Evolutionary conservation across 2,329 filamentous ascomycete genomes (phyloP).

Genomic region (Epichloe amarillans): DNA sequence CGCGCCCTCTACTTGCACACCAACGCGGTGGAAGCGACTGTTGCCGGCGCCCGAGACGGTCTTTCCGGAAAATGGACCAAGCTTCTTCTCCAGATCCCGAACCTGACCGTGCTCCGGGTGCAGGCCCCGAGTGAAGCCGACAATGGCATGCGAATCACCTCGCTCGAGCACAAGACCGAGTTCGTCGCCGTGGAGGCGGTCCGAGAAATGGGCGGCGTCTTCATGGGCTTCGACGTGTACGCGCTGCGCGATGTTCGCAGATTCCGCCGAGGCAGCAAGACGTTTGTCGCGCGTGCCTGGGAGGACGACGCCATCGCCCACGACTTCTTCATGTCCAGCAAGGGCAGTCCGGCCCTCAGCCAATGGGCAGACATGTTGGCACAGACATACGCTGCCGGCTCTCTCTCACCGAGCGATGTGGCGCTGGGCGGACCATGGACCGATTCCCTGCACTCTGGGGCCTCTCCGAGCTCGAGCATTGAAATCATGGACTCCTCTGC

Average conservation of each 20-base stretch:
- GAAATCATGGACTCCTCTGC: not conserved
- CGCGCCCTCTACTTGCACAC: slow-evolving; percentile 2
- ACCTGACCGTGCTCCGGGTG: slow-evolving; percentile 20
- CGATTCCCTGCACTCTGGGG: too few relatives aligned
- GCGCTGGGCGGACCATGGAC: not conserved
- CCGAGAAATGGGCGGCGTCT: slow-evolving; percentile 11
- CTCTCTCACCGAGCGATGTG: not conserved
- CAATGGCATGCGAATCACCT: slow-evolving; percentile 8
- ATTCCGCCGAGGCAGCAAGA: slow-evolving; percentile 4
- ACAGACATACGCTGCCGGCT: not conserved
- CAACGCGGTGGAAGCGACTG: not conserved
- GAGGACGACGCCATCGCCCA: not conserved
- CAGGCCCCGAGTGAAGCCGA: slow-evolving; percentile 4
- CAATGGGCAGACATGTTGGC: not conserved
- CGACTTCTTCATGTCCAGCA: slow-evolving; percentile 2
- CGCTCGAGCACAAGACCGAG: slow-evolving; percentile 11
- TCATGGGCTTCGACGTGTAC: slow-evolving; percentile 12
- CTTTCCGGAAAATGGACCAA: slow-evolving; percentile 11
- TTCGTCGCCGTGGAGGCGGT: slow-evolving; percentile 12
- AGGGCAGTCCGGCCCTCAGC: not conserved
- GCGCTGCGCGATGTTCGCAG: slow-evolving; percentile 7
- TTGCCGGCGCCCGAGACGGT: not conserved
- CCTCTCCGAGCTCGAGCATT: not conserved
- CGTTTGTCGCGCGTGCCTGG: not conserved
- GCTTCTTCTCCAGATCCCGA: slow-evolving; percentile 12